A percentile compares a stretch with the other conserved stretches of the same genome.
These are phyloP conservation scores for Xylaria cubensis DNA, from an alignment of 495 filamentous ascomycete species.

Conservation along the genomic window DNA sequence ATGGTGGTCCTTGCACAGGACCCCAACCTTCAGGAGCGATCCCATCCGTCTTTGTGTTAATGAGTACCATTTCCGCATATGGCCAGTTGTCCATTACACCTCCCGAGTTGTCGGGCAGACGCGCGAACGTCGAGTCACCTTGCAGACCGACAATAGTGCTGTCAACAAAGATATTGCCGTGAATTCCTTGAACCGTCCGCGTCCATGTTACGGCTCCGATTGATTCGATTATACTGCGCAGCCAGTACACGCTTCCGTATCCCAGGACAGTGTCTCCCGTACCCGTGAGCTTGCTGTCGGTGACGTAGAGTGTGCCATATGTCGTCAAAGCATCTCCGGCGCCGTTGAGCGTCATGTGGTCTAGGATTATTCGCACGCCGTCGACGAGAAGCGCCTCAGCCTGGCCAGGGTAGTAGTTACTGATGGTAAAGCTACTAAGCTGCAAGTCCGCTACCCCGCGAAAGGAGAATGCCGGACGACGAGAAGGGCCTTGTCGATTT, in stretches of 20 bases:
- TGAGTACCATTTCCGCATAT: slow-evolving; percentile 30
- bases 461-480: slow-evolving; percentile 30
- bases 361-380: slow-evolving; percentile 24
- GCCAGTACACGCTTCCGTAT: slow-evolving; percentile 28
- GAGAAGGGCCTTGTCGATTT: slow-evolving; percentile 30
- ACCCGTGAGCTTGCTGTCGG: slow-evolving; percentile 26
- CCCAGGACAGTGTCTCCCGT: slow-evolving; percentile 30
- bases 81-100: slow-evolving; percentile 34
- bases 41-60: slow-evolving; percentile 26
- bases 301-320: slow-evolving; percentile 29
- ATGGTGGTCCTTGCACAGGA: slow-evolving; percentile 27
- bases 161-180: slow-evolving; percentile 33
- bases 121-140: slow-evolving; percentile 24
- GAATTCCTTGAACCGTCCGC: slow-evolving; percentile 31
- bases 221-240: slow-evolving; percentile 24
- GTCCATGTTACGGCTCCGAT: slow-evolving; percentile 28
- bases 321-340: slow-evolving; percentile 33
- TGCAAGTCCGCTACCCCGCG: slow-evolving; percentile 29
- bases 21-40: slow-evolving; percentile 32
- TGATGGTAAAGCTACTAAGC: slow-evolving; percentile 28
- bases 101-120: slow-evolving; percentile 30
- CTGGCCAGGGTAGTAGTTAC: slow-evolving; percentile 31
- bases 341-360: slow-evolving; percentile 31
- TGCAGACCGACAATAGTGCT: slow-evolving; percentile 27
- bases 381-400: slow-evolving; percentile 28